Base-by-base conservation (phyloP, 2,329 filamentous ascomycete species). In the Sodiomyces alkalinus region DNA sequence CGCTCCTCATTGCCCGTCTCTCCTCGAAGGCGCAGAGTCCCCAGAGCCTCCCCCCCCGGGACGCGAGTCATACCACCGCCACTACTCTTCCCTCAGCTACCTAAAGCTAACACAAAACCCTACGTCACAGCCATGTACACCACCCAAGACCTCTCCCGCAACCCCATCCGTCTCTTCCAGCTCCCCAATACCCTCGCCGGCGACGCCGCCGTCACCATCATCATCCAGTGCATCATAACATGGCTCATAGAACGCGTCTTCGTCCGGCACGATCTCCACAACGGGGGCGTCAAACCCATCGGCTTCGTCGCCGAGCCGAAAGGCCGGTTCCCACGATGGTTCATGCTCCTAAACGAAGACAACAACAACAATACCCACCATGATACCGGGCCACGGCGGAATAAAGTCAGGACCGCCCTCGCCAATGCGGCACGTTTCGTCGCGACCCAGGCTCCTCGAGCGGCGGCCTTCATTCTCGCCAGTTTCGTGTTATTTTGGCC, bases 151-250 rank as follows among this genome's bases (percentile, higher is more conserved):
- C 45, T 44, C 8, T 22, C 30, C 16, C 34, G 39, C 4, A 39
- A 53, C 28, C 56, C 55, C 3, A 58, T 67, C 34, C 52, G 55
- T 11, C 48, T 68, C 25, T 68, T 60, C 39, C 43, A 51, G 35
- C 54, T 64, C 17, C 63, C 64, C 34, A 63, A 62, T 37, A 66
- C 63, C 2, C 48, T 69, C 3, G 53, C 60, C 10, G 58, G 53
- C 29, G 64, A 69, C 41, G 56, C 56, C 3, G 56, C 51, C 20
- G 48, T 68, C 22, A 68, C 64, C n/a, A 53, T 64, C 33, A 48
- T 68, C 35, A 29, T 67, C 28, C 63, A 68, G 42, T 56, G 49
- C 37, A 41, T 62, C 35, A 47, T 64, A 26, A 68, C 64, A 14
- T 69, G 64, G 63, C 45, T 63, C 28, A 46, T 64, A 22, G 60